phyloP scores from a whole-genome alignment of 2,329 filamentous ascomycete genomes.

The Didymosphaeria variabile region DNA sequence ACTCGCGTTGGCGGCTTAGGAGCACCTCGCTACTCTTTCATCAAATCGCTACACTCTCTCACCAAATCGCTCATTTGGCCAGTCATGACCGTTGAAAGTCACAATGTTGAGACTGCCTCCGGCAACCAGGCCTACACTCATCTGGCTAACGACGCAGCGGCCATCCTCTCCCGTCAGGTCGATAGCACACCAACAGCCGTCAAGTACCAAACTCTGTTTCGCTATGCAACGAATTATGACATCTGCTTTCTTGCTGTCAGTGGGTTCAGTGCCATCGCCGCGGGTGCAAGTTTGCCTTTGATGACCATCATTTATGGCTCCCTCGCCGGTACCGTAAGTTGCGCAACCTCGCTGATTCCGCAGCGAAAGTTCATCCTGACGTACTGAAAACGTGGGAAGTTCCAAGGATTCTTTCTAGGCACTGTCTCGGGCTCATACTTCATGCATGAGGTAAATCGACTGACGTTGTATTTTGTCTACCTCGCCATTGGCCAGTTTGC shows the following conservation, averaged over 20 bases:
- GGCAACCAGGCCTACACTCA: conserved; percentile 2
- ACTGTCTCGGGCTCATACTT: conserved; percentile 3
- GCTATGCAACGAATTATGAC: conserved; percentile 6
- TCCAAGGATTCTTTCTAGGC: conserved; percentile 4
- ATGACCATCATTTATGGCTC: conserved; percentile 4
- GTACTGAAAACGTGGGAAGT: conserved; percentile 1
- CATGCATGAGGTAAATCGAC: conserved; percentile 14
- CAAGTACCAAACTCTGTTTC: conserved; percentile 1
- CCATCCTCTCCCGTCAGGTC: neutral
- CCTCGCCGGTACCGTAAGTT: conserved; percentile 4
- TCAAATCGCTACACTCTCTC: neutral
- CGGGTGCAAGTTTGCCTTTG: conserved; percentile 5
- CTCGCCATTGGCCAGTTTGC: conserved; percentile 54
- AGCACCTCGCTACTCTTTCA: neutral
- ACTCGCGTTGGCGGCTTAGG: neutral
- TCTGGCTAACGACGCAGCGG: conserved; percentile 2
- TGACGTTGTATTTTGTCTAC: conserved; percentile 36
- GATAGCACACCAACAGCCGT: conserved; percentile 1
- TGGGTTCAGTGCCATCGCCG: conserved; percentile 3
- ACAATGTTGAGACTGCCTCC: conserved; percentile 4
- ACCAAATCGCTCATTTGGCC: neutral
- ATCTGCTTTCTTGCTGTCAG: conserved; percentile 4
- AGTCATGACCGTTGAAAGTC: conserved; percentile 2
- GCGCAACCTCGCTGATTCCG: neutral
- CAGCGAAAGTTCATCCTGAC: neutral